Base-by-base conservation (phyloP, 345 rosid species). In the Toxicodendron radicans region DNA sequence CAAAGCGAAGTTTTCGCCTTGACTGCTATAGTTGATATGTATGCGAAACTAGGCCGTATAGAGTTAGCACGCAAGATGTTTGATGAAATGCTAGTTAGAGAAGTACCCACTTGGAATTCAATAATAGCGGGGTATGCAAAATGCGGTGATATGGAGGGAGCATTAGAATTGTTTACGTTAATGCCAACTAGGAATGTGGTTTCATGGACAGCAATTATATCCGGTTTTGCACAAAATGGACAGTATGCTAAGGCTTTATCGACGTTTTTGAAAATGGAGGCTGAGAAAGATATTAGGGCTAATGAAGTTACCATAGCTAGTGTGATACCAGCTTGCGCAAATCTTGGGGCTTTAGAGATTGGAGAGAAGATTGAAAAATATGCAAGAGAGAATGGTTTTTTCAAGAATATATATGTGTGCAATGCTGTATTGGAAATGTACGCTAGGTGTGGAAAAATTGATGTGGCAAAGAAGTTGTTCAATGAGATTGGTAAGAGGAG, bases 131-230 rank as follows among this genome's bases (percentile, higher is more conserved):
- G 91, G 52, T 90, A 90, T 32, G 83, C 87, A 5, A 82, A 84
- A 69, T 62, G 81, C 35, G 88, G 92, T 64, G 81, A 89, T 70
- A 89, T 85, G 95, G 82, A 79, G 52, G 77, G 62, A 64, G 95
- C 94, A 13, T 61, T 77, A 73, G 77, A 83, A 58, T 62, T 93
- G 80, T 93, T 91, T 78, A 66, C 74, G 43, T 64, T 67, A 68
- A 89, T 89, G 97, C 91, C 91, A 52, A 8, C 57, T 70, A 83
- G 81, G 90, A 91, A 86, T 49, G 93, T 90, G 66, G 80, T 87
- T 79, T 88, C 95, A 1, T 91, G 97, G 97, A 93, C 95, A 7
- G 76, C 95, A 1, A 79, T 91, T 73, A 87, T 91, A 57, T 88
- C 95, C 35, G 97, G 97, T 38, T 89, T 83, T 79, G 73, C 91